Base-by-base conservation (phyloP, 495 filamentous ascomycete species). In the Lasiosphaeria miniovina region DNA sequence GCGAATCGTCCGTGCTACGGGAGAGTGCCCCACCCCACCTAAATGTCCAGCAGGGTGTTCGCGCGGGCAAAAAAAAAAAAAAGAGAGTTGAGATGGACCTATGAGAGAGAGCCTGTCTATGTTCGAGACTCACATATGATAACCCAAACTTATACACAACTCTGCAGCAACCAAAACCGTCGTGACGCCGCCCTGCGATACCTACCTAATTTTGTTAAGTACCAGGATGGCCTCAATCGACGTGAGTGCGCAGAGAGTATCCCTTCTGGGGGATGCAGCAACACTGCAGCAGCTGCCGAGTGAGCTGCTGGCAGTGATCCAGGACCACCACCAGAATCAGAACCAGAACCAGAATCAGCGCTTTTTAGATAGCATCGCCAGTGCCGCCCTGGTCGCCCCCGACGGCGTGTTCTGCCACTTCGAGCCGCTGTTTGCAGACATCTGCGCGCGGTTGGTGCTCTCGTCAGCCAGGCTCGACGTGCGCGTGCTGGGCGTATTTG, bases 361-460 rank as follows among this genome's bases (percentile, higher is more conserved):
- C 64, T 87, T 91, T 73, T 83, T 94, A 54, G 83, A 89, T 70
- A 80, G 82, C 57, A 76, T 96, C 68, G 81, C 89, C 56, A 72
- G 74, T 58, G 81, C 84, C 57, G 86, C 91, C 34, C 79, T 93
- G 61, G 70, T 76, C 55, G 76, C 81, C 61, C 92, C 90, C 55
- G 79, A 88, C 61, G 71, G 71, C 15, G 77, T 96, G 66, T 93
- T 93, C 65, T 74, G 78, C 60, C 76, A 84, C 59, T 90, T 90
- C 69, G 83, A 90, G 71, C 74, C 75, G 52, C 70, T 90, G 51
- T 88, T 93, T 64, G 83, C 90, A 61, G 91, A 97, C 69, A 73
- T 91, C 49, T 90, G 88, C 71, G 85, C 90, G 60, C 78, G 86
- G 76, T 94, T 91, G 89, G 72, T 89, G 45, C 69, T 78, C 36